These are phyloP conservation scores for Scedosporium aurantiacum DNA, from an alignment of 2,329 filamentous ascomycete species.

Conservation along the genomic window DNA sequence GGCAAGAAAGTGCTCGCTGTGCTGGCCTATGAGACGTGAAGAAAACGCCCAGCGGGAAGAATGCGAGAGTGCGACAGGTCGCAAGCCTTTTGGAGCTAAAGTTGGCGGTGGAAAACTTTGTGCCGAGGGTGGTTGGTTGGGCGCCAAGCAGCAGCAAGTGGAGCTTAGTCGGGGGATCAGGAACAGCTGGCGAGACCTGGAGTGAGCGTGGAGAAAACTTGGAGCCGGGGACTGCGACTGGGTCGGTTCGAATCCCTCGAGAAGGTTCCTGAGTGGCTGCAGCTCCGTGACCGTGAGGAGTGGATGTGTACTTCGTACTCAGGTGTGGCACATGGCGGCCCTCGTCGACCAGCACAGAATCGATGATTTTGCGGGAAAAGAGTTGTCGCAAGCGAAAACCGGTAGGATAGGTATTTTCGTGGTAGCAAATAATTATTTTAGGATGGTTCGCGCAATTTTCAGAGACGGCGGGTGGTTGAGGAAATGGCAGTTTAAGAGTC, in stretches of 20 bases:
- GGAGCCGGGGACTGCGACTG: neutral
- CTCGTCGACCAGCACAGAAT: neutral
- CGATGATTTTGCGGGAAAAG: neutral
- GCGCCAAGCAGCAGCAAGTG: neutral
- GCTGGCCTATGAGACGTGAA: neutral
- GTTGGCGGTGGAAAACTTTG: neutral
- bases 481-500: neutral
- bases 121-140: neutral
- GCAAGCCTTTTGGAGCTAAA: too few relatives aligned
- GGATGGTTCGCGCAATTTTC: neutral
- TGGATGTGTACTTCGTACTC: neutral
- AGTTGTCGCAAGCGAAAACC: neutral
- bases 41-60: neutral
- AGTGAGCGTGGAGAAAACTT: neutral
- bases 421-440: neutral
- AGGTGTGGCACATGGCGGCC: neutral
- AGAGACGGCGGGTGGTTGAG: neutral
- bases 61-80: too few relatives aligned
- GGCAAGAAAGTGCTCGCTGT: neutral
- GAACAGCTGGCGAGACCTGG: neutral
- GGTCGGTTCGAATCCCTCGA: neutral
- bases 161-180: neutral
- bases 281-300: neutral
- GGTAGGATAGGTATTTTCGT: neutral
- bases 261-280: neutral